phyloP scores from a whole-genome alignment of 306 rosid genomes.

The Acacia confusa region DNA sequence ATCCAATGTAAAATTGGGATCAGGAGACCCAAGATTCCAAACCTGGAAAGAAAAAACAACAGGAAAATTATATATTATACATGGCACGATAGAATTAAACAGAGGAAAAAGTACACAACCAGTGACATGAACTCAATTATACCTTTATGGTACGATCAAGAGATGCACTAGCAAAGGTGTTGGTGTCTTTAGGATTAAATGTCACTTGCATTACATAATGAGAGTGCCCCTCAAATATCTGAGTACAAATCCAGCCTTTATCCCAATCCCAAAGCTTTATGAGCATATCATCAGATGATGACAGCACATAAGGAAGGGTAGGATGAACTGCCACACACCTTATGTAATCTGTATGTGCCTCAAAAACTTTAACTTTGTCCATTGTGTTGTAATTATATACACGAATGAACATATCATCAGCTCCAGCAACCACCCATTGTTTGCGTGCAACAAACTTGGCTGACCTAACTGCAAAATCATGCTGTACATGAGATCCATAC shows the following conservation, averaged over 20 bases:
- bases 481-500: slow-evolving; percentile 28
- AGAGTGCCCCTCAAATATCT: slow-evolving; percentile 98
- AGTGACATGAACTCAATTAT: slow-evolving; percentile 28
- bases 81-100: not conserved
- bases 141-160: slow-evolving; percentile 99
- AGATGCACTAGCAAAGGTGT: slow-evolving; percentile 99
- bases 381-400: slow-evolving; percentile 98
- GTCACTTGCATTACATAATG: slow-evolving; percentile 99
- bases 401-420: slow-evolving; percentile 97
- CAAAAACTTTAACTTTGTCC: slow-evolving; percentile 97
- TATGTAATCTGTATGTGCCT: slow-evolving; percentile 98
- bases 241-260: slow-evolving; percentile 98
- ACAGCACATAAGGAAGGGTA: slow-evolving; percentile 90
- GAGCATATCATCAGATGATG: slow-evolving; percentile 99
- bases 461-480: slow-evolving; percentile 83
- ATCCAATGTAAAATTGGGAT: slow-evolving; percentile 96
- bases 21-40: slow-evolving; percentile 99
- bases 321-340: slow-evolving; percentile 99
- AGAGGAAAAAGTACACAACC: slow-evolving; percentile 8
- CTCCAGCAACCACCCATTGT: slow-evolving; percentile 99
- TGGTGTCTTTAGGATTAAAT: slow-evolving; percentile 96
- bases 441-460: slow-evolving; percentile 97
- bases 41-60: slow-evolving; percentile 54
- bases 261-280: slow-evolving; percentile 99
- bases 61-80: slow-evolving; percentile 26